Evolutionary conservation across 345 rosid species (phyloP), one percentile per base, ranked within the genome.

Genomic region (Mercurialis annua): DNA sequence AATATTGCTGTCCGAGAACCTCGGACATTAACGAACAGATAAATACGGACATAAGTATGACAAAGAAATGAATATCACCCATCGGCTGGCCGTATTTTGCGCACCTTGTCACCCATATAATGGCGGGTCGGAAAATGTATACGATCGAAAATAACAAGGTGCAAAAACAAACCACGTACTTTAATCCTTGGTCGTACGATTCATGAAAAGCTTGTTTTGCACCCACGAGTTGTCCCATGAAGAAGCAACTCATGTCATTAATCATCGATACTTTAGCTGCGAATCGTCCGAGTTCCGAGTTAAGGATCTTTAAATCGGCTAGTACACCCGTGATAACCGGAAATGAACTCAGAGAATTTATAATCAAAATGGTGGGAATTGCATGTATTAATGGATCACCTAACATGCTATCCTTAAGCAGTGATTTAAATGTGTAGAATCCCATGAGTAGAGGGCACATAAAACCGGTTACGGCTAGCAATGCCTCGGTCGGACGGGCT

Each of bases 221-320:
- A 0, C 4, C 9, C 21, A 21, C 2, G 8, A 50, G 0, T 50
- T 50, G 27, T 10, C 54, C 3, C 5, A 50, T 21, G 6, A 50
- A 5, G 10, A 50, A 4, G 17, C 42, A 0, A 26, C 68, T 73
- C 5, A 65, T 30, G 31, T 73, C 81, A 43, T 64, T 59, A 26
- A 77, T 43, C 52, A 79, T 33, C 5, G 77, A 76, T 18, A 74
- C 46, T 0, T 71, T 61, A 14, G 74, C 42, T 6, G 82, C 72
- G 26, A 79, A 36, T 6, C 80, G 77, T 15, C 82, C 82, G 2
- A 79, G 67, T 60, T 79, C 82, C 2, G 82, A 76, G 56, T 79
- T 79, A 11, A 79, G 75, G 30, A 79, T 60, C 66, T 79, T 51
- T 24, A 76, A 73, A 14, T 79, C 82, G 2, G 46, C 30, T 2